Evolutionary conservation across 2,329 filamentous ascomycete genomes (phyloP).

Genomic region (Fusarium vanettenii): DNA sequence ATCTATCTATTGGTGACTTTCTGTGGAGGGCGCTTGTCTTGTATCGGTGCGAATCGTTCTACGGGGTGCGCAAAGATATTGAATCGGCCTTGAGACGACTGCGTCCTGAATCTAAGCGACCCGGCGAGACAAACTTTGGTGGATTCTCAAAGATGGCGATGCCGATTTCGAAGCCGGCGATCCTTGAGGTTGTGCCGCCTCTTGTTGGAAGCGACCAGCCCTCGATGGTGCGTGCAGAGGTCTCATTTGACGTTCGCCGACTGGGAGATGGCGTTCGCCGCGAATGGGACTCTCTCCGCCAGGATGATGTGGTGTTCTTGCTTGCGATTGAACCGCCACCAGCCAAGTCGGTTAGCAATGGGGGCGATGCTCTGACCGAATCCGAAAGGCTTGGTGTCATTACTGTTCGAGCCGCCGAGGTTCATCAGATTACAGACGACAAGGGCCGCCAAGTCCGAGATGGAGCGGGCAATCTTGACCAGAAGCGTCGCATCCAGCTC

Average conservation of each 20-base stretch:
- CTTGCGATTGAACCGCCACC: slow-evolving; percentile 76
- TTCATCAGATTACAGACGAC: slow-evolving; percentile 88
- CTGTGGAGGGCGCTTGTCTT: slow-evolving; percentile 94
- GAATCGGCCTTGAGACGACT: slow-evolving; percentile 84
- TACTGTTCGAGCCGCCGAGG: slow-evolving; percentile 82
- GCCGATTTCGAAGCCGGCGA: slow-evolving; percentile 84
- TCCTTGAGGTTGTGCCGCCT: slow-evolving; percentile 86
- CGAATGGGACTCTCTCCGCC: slow-evolving; percentile 91
- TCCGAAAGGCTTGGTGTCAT: slow-evolving; percentile 74
- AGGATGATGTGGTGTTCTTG: slow-evolving; percentile 91
- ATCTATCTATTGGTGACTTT: slow-evolving; percentile 94
- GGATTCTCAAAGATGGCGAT: slow-evolving; percentile 94
- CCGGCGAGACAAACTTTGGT: slow-evolving; percentile 78
- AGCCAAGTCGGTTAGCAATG: slow-evolving; percentile 65
- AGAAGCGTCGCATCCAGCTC: slow-evolving; percentile 78
- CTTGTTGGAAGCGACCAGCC: slow-evolving; percentile 86
- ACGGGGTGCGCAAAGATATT: slow-evolving; percentile 91
- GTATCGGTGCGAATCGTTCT: slow-evolving; percentile 92
- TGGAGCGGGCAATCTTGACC: slow-evolving; percentile 68
- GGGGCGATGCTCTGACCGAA: slow-evolving; percentile 55
- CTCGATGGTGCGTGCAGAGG: slow-evolving; percentile 87
- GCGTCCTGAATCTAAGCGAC: slow-evolving; percentile 72
- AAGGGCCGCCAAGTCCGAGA: slow-evolving; percentile 80
- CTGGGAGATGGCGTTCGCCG: slow-evolving; percentile 79
- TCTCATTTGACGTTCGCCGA: slow-evolving; percentile 84